A percentile compares a stretch with the other conserved stretches of the same genome.
These are phyloP conservation scores for Mycena latifolia DNA, from an alignment of 768 basidiomycete genomes.

Conservation along the genomic window DNA sequence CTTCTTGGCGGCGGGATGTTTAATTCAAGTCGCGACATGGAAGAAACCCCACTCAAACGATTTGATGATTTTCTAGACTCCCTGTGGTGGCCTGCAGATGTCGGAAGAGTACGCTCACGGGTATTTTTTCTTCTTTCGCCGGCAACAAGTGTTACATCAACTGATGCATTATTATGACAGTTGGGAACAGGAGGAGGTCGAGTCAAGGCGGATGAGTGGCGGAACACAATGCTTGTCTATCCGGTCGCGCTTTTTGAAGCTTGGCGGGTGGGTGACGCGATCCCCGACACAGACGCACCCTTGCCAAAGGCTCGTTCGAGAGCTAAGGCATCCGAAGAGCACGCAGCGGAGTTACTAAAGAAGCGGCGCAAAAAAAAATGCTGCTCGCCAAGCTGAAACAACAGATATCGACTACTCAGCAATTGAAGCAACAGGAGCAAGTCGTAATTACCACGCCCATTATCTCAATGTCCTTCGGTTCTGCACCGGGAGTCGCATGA, in stretches of 20 bases:
- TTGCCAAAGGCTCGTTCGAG: background rate
- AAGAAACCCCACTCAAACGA: background rate
- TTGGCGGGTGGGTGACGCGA: background rate
- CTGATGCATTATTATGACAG: background rate
- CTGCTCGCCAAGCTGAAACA: background rate
- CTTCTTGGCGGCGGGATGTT: conserved; percentile 14
- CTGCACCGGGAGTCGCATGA: background rate
- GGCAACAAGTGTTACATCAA: no score
- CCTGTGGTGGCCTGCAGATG: conserved; percentile 8
- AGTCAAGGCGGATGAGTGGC: background rate
- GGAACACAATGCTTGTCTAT: background rate
- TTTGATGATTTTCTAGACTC: conserved; percentile 6
- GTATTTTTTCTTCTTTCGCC: no score
- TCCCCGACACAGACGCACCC: conserved; percentile 1
- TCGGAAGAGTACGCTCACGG: conserved; percentile 10
- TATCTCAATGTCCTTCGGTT: conserved; percentile 16
- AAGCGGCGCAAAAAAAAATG: conserved; percentile 11
- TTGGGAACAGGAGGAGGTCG: background rate
- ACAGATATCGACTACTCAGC: background rate
- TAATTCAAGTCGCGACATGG: background rate
- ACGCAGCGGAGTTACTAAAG: background rate
- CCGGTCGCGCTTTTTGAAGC: conserved; percentile 10
- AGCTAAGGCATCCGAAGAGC: background rate
- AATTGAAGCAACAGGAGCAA: conserved; percentile 1
- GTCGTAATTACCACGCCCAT: conserved; percentile 6